A percentile compares a stretch with the other conserved stretches of the same genome.
Conservation (phyloP, 305 asterid genomes). For the Solanum chacoense region DNA sequence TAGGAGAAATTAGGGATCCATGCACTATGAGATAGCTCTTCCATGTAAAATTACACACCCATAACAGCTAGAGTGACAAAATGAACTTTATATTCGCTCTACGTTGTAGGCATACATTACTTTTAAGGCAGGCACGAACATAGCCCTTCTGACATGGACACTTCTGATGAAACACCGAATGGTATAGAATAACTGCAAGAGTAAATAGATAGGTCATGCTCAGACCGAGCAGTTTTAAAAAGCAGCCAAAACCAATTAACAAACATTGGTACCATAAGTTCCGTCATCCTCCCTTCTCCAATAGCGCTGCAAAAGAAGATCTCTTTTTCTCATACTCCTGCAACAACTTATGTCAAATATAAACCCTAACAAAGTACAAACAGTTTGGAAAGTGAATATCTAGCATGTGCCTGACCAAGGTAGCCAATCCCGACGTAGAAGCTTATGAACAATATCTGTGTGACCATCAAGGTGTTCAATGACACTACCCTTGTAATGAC, state of each 20-base stretch:
- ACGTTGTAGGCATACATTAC: conserved; percentile 71
- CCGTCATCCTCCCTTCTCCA: conserved; percentile 99
- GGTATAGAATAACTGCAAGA: conserved; percentile 87
- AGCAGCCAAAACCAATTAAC: neutral
- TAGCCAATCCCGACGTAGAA: conserved; percentile 68
- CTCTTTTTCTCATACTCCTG: conserved; percentile 94
- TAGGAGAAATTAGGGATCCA: neutral
- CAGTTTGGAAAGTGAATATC: conserved; percentile 4
- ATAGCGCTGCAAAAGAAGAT: conserved; percentile 81
- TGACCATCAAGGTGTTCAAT: conserved; percentile 98
- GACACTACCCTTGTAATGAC: conserved; percentile 74
- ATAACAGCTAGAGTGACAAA: neutral
- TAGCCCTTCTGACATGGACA: conserved; percentile 75
- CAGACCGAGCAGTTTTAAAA: neutral
- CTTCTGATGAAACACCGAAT: conserved; percentile 83
- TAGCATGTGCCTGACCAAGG: conserved; percentile 60
- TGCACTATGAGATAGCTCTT: neutral
- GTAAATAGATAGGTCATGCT: conserved; percentile 8
- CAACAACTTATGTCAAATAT: conserved; percentile 12
- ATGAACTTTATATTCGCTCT: neutral
- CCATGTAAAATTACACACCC: neutral
- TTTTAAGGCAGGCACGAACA: conserved; percentile 98
- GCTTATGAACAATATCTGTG: conserved; percentile 86
- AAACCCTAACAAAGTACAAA: neutral
- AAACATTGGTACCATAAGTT: conserved; percentile 60